phyloP scores from a whole-genome alignment of 345 rosid species.

The Eucalyptus regnans region DNA sequence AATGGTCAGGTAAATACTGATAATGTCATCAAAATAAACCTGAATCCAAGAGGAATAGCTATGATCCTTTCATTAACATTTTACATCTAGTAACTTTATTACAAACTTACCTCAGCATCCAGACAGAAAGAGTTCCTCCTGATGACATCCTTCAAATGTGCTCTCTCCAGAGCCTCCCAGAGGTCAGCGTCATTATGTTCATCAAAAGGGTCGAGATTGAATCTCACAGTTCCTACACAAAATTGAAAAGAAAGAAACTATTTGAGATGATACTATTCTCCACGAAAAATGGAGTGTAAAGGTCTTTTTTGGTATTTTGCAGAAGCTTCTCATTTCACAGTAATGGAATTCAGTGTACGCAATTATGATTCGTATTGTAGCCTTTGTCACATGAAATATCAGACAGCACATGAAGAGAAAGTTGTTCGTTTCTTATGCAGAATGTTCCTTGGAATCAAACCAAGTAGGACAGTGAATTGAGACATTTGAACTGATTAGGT shows the following conservation, averaged over 20 bases:
- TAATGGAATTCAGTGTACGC: not conserved
- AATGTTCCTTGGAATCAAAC: not conserved
- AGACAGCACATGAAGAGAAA: not conserved
- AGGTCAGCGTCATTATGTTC: conserved; percentile 88
- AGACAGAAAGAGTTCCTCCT: conserved; percentile 54
- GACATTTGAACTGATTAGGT: not conserved
- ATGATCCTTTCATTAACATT: not conserved
- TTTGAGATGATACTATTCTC: not conserved
- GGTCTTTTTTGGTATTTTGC: not conserved
- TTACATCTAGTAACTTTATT: not conserved
- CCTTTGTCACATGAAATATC: not conserved
- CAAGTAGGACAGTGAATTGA: not conserved
- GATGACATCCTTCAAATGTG: conserved; percentile 75
- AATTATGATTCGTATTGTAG: not conserved
- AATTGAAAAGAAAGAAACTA: not conserved
- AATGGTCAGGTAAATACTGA: not conserved
- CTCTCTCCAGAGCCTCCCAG: conserved; percentile 89
- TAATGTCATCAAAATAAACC: not conserved
- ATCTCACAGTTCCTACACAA: conserved; percentile 66
- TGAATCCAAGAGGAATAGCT: fast-evolving
- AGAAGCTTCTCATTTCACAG: not conserved
- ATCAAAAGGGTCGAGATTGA: conserved; percentile 78
- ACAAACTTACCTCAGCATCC: conserved; percentile 52
- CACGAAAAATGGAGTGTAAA: not conserved
- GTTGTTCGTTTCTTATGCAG: fast-evolving